Evolutionary conservation across 768 basidiomycete genomes (phyloP), one percentile per base, ranked within the genome.

Genomic region (Candolleomyces efflorescens): DNA sequence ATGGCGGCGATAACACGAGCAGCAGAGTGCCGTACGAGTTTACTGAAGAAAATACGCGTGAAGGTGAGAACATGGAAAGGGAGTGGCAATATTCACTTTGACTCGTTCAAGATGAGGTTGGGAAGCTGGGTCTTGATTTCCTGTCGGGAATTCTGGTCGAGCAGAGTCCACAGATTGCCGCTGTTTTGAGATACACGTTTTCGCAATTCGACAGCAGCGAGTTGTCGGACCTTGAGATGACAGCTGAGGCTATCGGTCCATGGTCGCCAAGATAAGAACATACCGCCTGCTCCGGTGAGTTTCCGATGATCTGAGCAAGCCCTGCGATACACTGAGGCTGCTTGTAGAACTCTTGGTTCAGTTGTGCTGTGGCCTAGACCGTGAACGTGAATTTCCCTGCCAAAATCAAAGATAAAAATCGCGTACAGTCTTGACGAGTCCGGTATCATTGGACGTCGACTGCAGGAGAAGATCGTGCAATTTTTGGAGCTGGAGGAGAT

Each of bases 281-380:
- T 67, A 97, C 95, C 54, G 88, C 76, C 64, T 82, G 75, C 66
- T 96, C 89, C n/a, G 89, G 89, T 38, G 90, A 89, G 69, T 82
- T 89, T 38, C 90, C 88, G 51, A 94, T 80, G 68, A 98, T 91
- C 67, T 84, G 86, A 55, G 90, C 90, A 37, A 99, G 84, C 39
- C 92, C 93, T 48, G 94, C 84, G 61, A 99, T 95, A 69, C 94
- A 97, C 76, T 79, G 76, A 6, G 95, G 83, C 67, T 87, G 86
- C 75, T 92, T 94, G 83, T 95, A 98, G 75, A 85, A 98, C 53
- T 95, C 89, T 64, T 86, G 86, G 73, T 96, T 97, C 55, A 99
- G 81, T 64, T 87, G 84, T 5, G 91, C 82, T 13, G 97, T 99
- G 5, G 96, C 94, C 94, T 98, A 61, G 18, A 23, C 41, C 60